A percentile compares a stretch with the other conserved stretches of the same genome.
Evolutionary conservation across 2,329 filamentous ascomycete genomes (phyloP).

Genomic region (Penicillium sp.): DNA sequence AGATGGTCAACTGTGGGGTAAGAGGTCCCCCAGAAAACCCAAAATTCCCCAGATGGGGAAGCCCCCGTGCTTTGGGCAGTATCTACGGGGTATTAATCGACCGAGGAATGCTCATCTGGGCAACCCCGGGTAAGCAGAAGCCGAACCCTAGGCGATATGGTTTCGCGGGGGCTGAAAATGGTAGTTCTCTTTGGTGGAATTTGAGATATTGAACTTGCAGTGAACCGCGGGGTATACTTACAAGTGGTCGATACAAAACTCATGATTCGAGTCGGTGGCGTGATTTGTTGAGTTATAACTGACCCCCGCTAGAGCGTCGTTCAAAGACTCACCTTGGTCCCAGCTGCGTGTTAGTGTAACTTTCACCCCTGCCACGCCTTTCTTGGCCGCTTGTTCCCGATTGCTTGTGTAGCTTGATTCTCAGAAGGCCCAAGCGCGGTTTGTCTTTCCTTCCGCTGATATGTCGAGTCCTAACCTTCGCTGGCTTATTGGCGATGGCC

Average conservation of each 20-base stretch:
- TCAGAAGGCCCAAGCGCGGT: neutral
- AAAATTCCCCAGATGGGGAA: neutral
- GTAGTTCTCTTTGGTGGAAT: neutral
- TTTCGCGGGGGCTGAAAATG: neutral
- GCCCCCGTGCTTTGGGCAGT: neutral
- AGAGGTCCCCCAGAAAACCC: slow-evolving; percentile 4
- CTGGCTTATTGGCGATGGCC: slow-evolving; percentile 12
- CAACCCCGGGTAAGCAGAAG: slow-evolving; percentile 7
- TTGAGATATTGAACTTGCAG: neutral
- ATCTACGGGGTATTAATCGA: slow-evolving; percentile 1
- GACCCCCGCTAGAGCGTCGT: neutral
- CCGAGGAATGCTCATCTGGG: slow-evolving; percentile 2
- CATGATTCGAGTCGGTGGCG: neutral
- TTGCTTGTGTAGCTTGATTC: slow-evolving; percentile 2
- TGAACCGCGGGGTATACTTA: neutral
- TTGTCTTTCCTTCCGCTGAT: neutral
- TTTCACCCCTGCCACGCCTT: neutral
- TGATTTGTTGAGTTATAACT: slow-evolving; percentile 2
- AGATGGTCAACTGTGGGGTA: slow-evolving; percentile 7
- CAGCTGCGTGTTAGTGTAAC: neutral
- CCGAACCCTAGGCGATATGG: slow-evolving; percentile 7
- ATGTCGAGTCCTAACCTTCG: slow-evolving; percentile 16
- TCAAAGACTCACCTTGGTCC: neutral
- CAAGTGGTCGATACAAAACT: neutral
- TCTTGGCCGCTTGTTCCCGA: slow-evolving; percentile 12